These are phyloP conservation scores for Graphium sp. DNA, from an alignment of 2,329 filamentous ascomycete species.

Conservation along the genomic window DNA sequence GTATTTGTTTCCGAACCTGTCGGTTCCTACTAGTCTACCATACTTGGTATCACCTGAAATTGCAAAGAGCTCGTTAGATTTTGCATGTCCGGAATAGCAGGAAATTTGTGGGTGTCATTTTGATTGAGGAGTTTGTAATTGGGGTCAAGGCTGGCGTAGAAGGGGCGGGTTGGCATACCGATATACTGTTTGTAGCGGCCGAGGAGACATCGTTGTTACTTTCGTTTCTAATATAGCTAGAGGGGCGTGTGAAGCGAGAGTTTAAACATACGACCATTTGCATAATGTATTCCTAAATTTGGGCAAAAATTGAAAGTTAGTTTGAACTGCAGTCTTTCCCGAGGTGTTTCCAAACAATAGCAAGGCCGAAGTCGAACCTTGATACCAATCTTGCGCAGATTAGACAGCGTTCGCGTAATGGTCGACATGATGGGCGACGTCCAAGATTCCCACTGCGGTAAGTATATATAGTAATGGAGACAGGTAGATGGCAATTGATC, in stretches of 20 bases:
- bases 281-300: slow-evolving; percentile 62
- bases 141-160: background rate
- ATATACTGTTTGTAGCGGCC: slow-evolving; percentile 30
- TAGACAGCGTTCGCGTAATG: slow-evolving; percentile 67
- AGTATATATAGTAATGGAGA: no score
- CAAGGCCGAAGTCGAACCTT: slow-evolving; percentile 41
- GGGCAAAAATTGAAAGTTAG: slow-evolving; percentile 3
- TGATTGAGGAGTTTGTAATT: background rate
- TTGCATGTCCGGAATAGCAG: background rate
- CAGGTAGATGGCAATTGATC: no score
- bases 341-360: slow-evolving; percentile 4
- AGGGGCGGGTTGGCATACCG: slow-evolving; percentile 19
- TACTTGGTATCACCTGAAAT: slow-evolving; percentile 82
- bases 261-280: slow-evolving; percentile 69
- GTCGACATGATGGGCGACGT: slow-evolving; percentile 62
- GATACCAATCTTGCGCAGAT: slow-evolving; percentile 73
- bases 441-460: slow-evolving; percentile 3
- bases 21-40: slow-evolving; percentile 67
- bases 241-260: background rate
- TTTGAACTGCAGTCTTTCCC: background rate
- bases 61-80: no score
- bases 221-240: background rate
- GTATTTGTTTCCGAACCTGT: slow-evolving; percentile 94
- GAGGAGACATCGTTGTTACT: background rate
- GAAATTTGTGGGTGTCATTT: background rate